Base-by-base conservation (phyloP, 2,329 filamentous ascomycete species). In the Furcasterigmium furcatum region DNA sequence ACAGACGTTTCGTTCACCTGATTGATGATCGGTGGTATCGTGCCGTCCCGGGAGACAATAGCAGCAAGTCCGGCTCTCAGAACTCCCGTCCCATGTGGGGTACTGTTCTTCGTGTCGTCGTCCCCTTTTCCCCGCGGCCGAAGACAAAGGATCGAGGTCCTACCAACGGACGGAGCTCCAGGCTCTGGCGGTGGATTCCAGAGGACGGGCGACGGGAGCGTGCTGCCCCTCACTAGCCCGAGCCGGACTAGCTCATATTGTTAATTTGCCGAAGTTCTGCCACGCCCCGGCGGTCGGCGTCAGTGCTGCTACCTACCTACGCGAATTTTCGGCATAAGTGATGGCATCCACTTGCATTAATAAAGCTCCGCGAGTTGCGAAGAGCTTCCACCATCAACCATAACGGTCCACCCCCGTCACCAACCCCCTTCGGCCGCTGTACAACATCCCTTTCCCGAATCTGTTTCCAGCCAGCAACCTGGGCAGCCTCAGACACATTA, bases 361-460 rank as follows among this genome's bases (percentile, higher is more conserved):
- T 43, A 34, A 34, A 35, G 30, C 30, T 43, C 41, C 29, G 40
- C 41, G 21, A 35, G 21, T 19, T 34, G 41, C 41, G 41, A 43
- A 30, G 29, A 43, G 29, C 29, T 43, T 43, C 41, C 21, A 43
- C 41, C 41, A 29, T 13, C 24, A 25, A 41, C 39, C 39, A 20
- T 34, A 8, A 13, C 30, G 30, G 30, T n/a, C 30, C 30, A 16
- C n/a, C 30, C 30, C 5, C 30, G 30, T 34, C 30, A 34, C 30
- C 30, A 34, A 13, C 30, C n/a, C 30, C 30, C 30, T n/a, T 6
- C 6, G 8, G 6, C n/a, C 30, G 8, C 30, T 16, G 10, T 16
- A 13, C n/a, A 19, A 38, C 35, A 38, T 25, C 38, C 38, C 10
- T 6, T n/a, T 13, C n/a, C 30, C 12, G 30, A 14, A 27, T 16